Conservation (phyloP, 1,284 basidiomycete genomes). For the Puccinia triticina region DNA sequence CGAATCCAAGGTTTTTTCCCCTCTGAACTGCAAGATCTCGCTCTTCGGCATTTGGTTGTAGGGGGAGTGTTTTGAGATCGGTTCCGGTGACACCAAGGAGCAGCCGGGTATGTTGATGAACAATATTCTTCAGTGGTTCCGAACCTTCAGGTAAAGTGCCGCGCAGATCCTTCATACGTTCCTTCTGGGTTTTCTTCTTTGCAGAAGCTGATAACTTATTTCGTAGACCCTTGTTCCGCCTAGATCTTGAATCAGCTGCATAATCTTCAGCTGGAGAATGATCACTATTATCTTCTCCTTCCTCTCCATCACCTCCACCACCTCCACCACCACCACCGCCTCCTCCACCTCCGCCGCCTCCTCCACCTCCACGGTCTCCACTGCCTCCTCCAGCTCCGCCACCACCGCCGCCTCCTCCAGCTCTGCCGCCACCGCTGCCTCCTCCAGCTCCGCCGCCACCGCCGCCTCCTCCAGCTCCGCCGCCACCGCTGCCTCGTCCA, state of each 20-base stretch:
- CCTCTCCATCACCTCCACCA: not conserved
- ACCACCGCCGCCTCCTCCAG: too few relatives aligned
- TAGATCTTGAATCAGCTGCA: slow-evolving; percentile 1
- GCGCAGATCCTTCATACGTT: not conserved
- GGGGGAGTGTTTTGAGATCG: not conserved
- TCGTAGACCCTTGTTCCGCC: not conserved
- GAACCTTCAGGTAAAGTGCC: not conserved
- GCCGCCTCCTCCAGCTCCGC: too few relatives aligned
- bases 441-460: too few relatives aligned
- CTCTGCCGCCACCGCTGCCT: too few relatives aligned
- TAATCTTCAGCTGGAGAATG: not conserved
- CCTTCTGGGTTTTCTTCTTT: slow-evolving; percentile 12
- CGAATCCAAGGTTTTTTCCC: not conserved
- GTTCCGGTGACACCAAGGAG: not conserved
- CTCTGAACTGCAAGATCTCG: not conserved
- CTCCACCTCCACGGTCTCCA: too few relatives aligned
- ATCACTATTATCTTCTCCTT: not conserved
- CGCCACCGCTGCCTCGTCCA: not conserved
- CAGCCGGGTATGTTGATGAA: not conserved
- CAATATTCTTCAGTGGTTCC: slow-evolving; percentile 20
- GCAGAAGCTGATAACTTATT: slow-evolving; percentile 3
- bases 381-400: too few relatives aligned
- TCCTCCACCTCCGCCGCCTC: too few relatives aligned
- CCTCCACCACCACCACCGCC: too few relatives aligned
- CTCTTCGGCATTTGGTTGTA: not conserved